Conservation (phyloP, 768 basidiomycete species). For the Psilocybe tampanensis region DNA sequence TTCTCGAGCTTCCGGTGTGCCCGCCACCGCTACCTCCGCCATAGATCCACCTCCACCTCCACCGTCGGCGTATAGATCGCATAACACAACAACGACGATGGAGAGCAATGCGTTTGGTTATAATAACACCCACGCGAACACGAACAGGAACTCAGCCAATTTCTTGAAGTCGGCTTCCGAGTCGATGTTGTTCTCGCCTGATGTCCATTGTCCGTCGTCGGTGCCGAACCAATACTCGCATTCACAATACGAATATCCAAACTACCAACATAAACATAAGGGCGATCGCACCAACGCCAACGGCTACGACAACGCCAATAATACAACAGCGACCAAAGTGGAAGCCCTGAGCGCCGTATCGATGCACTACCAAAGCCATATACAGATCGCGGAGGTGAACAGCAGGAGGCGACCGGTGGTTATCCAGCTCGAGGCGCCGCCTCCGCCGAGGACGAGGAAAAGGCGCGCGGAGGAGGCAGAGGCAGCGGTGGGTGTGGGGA, state of each 20-base stretch:
- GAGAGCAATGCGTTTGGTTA: background rate
- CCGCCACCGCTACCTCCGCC: background rate
- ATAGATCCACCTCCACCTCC: too few relatives aligned
- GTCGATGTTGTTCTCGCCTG: too few relatives aligned
- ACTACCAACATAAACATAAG: too few relatives aligned
- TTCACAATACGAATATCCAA: too few relatives aligned
- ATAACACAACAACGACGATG: background rate
- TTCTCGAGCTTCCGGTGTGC: conserved; percentile 1
- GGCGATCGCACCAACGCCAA: background rate
- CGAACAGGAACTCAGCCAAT: background rate
- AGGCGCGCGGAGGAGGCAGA: conserved; percentile 10
- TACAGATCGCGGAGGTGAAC: conserved; percentile 1
- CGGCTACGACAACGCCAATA: background rate
- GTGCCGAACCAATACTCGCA: too few relatives aligned
- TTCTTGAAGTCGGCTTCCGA: too few relatives aligned
- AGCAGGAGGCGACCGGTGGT: conserved; percentile 6
- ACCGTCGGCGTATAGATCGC: too few relatives aligned
- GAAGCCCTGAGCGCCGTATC: background rate
- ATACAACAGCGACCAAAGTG: background rate
- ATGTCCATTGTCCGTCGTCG: too few relatives aligned
- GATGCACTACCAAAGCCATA: background rate
- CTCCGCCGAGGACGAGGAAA: conserved; percentile 7
- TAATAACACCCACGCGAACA: too few relatives aligned
- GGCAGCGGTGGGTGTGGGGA: background rate
- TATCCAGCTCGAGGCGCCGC: conserved; percentile 12